A percentile compares a stretch with the other conserved stretches of the same genome.
Conservation (phyloP, 768 basidiomycete species). For the Dacryopinax spathularia region DNA sequence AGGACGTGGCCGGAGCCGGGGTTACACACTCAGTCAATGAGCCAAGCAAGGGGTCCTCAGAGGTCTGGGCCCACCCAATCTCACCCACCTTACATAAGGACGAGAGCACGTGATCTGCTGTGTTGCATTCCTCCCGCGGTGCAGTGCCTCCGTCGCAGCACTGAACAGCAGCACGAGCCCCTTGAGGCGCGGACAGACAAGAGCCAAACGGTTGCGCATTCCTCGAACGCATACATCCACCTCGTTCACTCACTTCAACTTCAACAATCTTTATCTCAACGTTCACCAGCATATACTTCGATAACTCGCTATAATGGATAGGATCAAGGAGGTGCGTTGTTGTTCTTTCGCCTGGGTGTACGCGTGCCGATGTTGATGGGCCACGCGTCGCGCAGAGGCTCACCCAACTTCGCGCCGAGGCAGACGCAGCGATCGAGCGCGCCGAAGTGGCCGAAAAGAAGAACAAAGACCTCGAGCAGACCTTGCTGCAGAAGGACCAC, state of each 20-base stretch:
- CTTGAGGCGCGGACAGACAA: constrained; percentile 3
- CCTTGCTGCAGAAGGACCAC: constrained; percentile 68
- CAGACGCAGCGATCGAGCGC: constrained; percentile 62
- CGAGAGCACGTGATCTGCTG: constrained; percentile 8
- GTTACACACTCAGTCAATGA: neutral
- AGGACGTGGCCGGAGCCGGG: no score
- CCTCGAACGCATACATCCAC: constrained; percentile 6
- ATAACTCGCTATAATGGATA: constrained; percentile 22
- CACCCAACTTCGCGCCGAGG: constrained; percentile 62
- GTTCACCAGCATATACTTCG: neutral
- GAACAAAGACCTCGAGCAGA: constrained; percentile 64
- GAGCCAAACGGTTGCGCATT: no score
- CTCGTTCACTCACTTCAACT: neutral
- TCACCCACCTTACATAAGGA: constrained; percentile 13
- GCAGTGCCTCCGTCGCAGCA: neutral
- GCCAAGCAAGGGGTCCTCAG: neutral
- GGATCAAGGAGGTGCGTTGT: constrained; percentile 32
- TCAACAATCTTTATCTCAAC: neutral
- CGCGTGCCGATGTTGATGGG: neutral
- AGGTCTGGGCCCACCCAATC: constrained; percentile 8
- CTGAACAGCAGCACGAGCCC: no score
- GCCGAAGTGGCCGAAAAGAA: constrained; percentile 79
- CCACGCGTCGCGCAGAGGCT: constrained; percentile 28
- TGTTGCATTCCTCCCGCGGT: neutral
- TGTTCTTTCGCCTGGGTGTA: neutral